Conservation (phyloP, 2,329 filamentous ascomycete genomes). For the Podosphaera fusca region DNA sequence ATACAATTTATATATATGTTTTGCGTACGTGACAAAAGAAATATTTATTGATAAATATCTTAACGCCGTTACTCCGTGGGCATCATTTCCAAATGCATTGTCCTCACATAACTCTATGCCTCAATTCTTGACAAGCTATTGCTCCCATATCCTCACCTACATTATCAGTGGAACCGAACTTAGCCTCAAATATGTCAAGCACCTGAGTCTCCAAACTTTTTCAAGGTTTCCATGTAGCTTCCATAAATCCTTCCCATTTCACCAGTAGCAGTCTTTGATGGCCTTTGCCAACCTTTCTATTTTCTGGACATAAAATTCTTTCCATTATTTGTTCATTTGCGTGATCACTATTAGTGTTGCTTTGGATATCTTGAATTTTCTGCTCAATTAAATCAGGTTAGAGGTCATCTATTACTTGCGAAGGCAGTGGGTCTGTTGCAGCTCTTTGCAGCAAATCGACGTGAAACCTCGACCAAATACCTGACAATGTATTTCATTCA, state of each 20-base stretch:
- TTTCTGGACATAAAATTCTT: not conserved
- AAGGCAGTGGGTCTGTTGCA: not conserved
- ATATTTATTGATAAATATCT: no score
- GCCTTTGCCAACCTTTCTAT: not conserved
- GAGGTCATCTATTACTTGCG: not conserved
- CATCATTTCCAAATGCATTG: no score
- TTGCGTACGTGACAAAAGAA: no score
- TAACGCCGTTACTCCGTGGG: no score
- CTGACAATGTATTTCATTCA: not conserved
- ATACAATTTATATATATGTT: no score
- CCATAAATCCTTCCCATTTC: not conserved
- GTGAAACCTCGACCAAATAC: not conserved
- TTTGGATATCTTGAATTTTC: not conserved
- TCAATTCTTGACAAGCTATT: not conserved
- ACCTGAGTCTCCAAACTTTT: not conserved
- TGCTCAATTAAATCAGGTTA: not conserved
- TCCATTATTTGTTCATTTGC: not conserved
- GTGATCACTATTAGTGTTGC: no score
- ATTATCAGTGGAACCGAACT: not conserved
- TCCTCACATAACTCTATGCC: no score
- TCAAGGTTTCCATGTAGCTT: no score
- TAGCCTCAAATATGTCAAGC: not conserved
- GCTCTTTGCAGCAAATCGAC: not conserved
- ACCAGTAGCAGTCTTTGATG: not conserved
- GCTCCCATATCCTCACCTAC: not conserved